Conservation (phyloP, 1,284 basidiomycete species). For the Apiotrichum siamense region DNA sequence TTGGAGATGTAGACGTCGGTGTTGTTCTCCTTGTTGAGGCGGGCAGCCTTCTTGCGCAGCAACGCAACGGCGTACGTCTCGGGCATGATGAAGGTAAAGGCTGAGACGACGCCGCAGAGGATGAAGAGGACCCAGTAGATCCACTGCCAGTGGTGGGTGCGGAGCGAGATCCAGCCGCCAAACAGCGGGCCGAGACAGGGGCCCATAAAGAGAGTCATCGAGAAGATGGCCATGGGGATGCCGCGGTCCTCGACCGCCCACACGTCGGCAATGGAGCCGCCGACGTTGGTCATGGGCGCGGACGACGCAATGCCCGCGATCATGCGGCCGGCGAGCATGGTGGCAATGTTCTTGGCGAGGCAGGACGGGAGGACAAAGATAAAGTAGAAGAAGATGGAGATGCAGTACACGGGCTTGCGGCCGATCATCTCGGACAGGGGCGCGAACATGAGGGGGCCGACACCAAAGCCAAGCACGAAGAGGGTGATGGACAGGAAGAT, state of each 20-base stretch:
- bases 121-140: constrained; percentile 49
- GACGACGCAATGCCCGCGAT: constrained; percentile 49
- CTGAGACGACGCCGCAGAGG: constrained; percentile 37
- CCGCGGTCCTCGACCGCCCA: constrained; percentile 48
- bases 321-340: constrained; percentile 49
- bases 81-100: constrained; percentile 37
- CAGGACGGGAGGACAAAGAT: constrained; percentile 49
- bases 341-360: constrained; percentile 48
- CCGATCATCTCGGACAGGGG: constrained; percentile 43
- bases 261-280: constrained; percentile 49
- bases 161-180: constrained; percentile 43
- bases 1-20: constrained; percentile 40
- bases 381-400: constrained; percentile 48
- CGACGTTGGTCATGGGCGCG: constrained; percentile 50
- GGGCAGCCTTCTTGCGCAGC: constrained; percentile 38
- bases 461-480: constrained; percentile 50
- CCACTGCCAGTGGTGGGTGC: constrained; percentile 46
- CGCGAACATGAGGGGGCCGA: constrained; percentile 47
- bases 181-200: constrained; percentile 47
- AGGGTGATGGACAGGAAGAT: constrained; percentile 47
- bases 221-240: constrained; percentile 49
- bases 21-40: constrained; percentile 44
- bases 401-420: constrained; percentile 44
- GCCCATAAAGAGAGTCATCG: constrained; percentile 41
- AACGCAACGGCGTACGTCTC: constrained; percentile 47